Evolutionary conservation across 257 asterid species (phyloP).

Genomic region (Jasminum sambac): DNA sequence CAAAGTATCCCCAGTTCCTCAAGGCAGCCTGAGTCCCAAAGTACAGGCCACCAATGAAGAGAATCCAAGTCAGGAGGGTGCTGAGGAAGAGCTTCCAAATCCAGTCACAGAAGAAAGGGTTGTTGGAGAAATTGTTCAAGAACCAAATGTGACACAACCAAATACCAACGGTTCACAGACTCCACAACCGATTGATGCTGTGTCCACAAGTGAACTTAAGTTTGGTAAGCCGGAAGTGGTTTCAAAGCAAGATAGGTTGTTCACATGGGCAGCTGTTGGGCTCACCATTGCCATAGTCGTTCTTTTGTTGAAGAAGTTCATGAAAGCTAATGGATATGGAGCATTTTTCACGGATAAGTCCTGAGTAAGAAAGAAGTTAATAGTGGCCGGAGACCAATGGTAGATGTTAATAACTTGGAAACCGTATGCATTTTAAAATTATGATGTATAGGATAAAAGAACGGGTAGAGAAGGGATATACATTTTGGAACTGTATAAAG

Average conservation of each 20-base stretch:
- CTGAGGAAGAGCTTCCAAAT: constrained; percentile 36
- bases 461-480: neutral
- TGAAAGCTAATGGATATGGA: constrained; percentile 79
- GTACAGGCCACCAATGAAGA: constrained; percentile 30
- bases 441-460: neutral
- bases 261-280: constrained; percentile 85
- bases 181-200: constrained; percentile 32
- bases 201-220: constrained; percentile 36
- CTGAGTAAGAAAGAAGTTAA: neutral
- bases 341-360: constrained; percentile 74
- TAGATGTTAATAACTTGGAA: neutral
- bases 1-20: constrained; percentile 63
- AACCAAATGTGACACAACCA: constrained; percentile 35
- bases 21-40: constrained; percentile 39
- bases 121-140: constrained; percentile 30
- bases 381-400: neutral
- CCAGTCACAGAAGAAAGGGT: constrained; percentile 34
- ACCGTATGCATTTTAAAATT: neutral
- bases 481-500: neutral
- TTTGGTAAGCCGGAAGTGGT: constrained; percentile 41
- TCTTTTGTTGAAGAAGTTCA: constrained; percentile 76
- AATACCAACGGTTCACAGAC: constrained; percentile 41
- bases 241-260: constrained; percentile 67
- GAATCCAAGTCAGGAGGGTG: constrained; percentile 34
- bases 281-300: constrained; percentile 78